Evolutionary conservation across 345 rosid species (phyloP).

Genomic region (Eucalyptus marginata): DNA sequence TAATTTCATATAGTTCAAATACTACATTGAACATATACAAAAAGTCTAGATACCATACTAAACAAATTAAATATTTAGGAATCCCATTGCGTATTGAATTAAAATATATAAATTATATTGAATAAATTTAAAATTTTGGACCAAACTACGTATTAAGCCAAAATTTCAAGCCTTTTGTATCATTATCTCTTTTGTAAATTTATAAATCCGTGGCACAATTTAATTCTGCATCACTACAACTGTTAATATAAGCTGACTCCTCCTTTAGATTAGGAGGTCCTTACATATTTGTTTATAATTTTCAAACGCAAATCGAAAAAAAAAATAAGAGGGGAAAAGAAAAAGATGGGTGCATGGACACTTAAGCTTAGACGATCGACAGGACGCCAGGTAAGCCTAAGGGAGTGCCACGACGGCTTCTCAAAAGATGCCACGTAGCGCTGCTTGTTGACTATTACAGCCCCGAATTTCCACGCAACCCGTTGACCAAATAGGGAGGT

Average conservation of each 20-base stretch:
- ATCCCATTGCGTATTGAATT: fast-evolving
- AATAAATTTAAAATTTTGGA: too few relatives aligned
- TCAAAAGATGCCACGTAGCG: background rate
- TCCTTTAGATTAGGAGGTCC: background rate
- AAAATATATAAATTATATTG: too few relatives aligned
- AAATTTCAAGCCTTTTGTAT: fast-evolving
- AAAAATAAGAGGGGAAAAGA: background rate
- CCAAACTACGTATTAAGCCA: fast-evolving
- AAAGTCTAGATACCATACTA: fast-evolving
- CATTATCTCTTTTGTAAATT: too few relatives aligned
- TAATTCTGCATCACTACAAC: background rate
- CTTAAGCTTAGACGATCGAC: background rate
- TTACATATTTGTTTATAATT: background rate
- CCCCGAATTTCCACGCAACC: background rate
- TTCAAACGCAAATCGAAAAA: background rate
- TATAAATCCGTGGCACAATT: background rate
- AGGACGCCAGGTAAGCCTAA: background rate
- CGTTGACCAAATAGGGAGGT: background rate
- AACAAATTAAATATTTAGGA: too few relatives aligned
- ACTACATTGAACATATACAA: fast-evolving
- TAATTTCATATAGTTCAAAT: too few relatives aligned
- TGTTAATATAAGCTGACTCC: background rate
- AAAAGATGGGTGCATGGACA: background rate
- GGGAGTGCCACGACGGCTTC: background rate
- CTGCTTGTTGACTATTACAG: background rate